Evolutionary conservation across 176 grass and related monocot genomes (phyloP).

Genomic region (Phragmites australis): DNA sequence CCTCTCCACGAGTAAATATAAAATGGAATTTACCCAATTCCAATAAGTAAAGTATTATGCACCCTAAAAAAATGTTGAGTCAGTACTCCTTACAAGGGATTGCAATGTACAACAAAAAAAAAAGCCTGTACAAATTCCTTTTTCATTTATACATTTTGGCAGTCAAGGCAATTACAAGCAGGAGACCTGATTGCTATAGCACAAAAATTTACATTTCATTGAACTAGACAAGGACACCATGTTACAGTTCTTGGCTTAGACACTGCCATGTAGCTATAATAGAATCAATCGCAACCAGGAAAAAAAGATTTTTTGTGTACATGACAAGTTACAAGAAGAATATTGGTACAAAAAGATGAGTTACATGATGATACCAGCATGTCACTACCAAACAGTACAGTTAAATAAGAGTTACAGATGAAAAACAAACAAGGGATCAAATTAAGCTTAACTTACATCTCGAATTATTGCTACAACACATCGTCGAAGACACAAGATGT

Average conservation of each 20-base stretch:
- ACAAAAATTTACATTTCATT: slow-evolving; percentile 30
- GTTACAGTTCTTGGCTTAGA: slow-evolving; percentile 41
- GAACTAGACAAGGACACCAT: slow-evolving; percentile 13
- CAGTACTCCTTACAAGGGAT: slow-evolving; percentile 16
- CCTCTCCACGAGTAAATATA: neutral
- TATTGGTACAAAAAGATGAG: slow-evolving; percentile 30
- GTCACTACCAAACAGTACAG: slow-evolving; percentile 35
- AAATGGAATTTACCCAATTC: neutral
- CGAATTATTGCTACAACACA: slow-evolving; percentile 44
- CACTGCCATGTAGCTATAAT: slow-evolving; percentile 24
- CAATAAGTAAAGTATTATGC: neutral
- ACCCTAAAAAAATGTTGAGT: neutral
- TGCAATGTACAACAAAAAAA: slow-evolving; percentile 35
- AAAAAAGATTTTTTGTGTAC: slow-evolving; percentile 12
- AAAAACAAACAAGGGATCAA: slow-evolving; percentile 40
- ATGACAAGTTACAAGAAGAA: slow-evolving; percentile 43
- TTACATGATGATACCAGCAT: slow-evolving; percentile 42
- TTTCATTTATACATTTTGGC: slow-evolving; percentile 26
- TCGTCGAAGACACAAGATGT: slow-evolving; percentile 30
- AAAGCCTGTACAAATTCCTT: slow-evolving; percentile 9
- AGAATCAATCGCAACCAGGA: neutral
- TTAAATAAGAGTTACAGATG: slow-evolving; percentile 28
- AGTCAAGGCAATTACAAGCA: slow-evolving; percentile 41
- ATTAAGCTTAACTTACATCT: slow-evolving; percentile 63
- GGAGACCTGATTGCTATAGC: neutral